Evolutionary conservation across 805 yeast species (phyloP).

Genomic region (Zygosaccharomyces siamensis): DNA sequence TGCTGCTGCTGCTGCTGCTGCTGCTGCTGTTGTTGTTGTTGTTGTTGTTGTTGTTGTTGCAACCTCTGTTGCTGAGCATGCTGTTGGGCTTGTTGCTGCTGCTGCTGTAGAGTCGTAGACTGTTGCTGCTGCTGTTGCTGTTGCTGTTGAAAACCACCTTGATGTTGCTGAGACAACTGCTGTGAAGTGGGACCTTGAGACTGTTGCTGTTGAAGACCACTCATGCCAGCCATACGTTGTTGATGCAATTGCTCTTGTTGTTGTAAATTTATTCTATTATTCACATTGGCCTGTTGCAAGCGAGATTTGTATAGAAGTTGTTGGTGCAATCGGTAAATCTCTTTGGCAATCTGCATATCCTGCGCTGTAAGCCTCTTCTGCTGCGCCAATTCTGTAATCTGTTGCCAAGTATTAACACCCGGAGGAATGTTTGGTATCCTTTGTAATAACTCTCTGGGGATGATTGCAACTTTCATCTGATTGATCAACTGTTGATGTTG

Average conservation of each 20-base stretch:
- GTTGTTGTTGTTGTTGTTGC: slow-evolving; percentile 31
- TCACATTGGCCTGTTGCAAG: slow-evolving; percentile 41
- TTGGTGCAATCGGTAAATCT: slow-evolving; percentile 62
- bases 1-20: slow-evolving; percentile 38
- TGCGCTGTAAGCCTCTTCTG: slow-evolving; percentile 55
- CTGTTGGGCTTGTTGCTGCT: slow-evolving; percentile 22
- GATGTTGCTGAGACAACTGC: slow-evolving; percentile 25
- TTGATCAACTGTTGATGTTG: slow-evolving; percentile 40
- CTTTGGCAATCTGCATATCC: slow-evolving; percentile 55
- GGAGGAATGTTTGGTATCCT: slow-evolving; percentile 75
- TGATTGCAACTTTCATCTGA: slow-evolving; percentile 59
- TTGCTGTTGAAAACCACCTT: slow-evolving; percentile 20
- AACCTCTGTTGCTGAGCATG: slow-evolving; percentile 30
- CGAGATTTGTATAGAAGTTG: slow-evolving; percentile 49
- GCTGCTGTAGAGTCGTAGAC: slow-evolving; percentile 14
- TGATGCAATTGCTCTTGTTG: slow-evolving; percentile 26
- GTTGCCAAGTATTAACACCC: slow-evolving; percentile 76
- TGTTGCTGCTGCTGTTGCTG: slow-evolving; percentile 16
- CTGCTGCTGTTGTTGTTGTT: slow-evolving; percentile 32
- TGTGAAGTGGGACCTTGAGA: slow-evolving; percentile 7
- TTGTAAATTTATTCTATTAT: slow-evolving; percentile 35
- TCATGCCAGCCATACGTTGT: slow-evolving; percentile 12
- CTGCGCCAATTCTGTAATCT: slow-evolving; percentile 59
- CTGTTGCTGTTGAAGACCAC: slow-evolving; percentile 19
- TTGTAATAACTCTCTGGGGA: slow-evolving; percentile 61